Conservation (phyloP, 805 yeast species). For the Myxozyma lipomycoides region DNA sequence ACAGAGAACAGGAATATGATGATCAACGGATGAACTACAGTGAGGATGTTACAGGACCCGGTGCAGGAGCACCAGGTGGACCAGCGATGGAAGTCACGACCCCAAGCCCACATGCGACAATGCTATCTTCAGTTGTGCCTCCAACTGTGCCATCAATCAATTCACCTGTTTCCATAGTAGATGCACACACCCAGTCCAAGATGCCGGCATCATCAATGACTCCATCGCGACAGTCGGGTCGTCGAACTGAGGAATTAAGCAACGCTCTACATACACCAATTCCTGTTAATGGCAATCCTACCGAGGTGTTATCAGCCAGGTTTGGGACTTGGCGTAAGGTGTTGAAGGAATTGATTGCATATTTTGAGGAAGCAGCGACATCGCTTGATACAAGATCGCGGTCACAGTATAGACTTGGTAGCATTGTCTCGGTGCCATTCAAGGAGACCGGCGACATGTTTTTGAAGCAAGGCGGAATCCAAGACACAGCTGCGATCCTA, state of each 20-base stretch:
- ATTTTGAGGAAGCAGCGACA: conserved; percentile 72
- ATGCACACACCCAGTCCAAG: neutral
- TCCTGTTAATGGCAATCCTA: conserved; percentile 68
- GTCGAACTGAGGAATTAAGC: conserved; percentile 7
- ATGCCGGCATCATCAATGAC: neutral
- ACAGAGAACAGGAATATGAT: neutral
- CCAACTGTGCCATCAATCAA: neutral
- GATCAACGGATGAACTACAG: neutral
- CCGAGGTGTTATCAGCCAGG: conserved; percentile 78
- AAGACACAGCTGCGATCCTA: conserved; percentile 26
- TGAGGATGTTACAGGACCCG: neutral
- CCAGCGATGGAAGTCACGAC: neutral
- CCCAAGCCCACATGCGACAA: neutral
- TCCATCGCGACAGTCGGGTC: neutral
- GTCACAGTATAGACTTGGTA: conserved; percentile 75
- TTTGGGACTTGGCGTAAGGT: conserved; percentile 84
- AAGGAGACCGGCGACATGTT: conserved; percentile 32
- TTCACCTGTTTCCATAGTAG: too few species aligned
- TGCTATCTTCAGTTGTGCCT: neutral
- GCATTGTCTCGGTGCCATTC: conserved; percentile 56
- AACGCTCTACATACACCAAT: conserved; percentile 33
- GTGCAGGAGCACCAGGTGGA: neutral
- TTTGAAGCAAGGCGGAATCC: conserved; percentile 38
- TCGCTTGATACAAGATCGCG: conserved; percentile 86
- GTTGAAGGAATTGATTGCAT: conserved; percentile 67